Evolutionary conservation across 2,329 filamentous ascomycete species (phyloP).

Genomic region (Didymella segeticola): DNA sequence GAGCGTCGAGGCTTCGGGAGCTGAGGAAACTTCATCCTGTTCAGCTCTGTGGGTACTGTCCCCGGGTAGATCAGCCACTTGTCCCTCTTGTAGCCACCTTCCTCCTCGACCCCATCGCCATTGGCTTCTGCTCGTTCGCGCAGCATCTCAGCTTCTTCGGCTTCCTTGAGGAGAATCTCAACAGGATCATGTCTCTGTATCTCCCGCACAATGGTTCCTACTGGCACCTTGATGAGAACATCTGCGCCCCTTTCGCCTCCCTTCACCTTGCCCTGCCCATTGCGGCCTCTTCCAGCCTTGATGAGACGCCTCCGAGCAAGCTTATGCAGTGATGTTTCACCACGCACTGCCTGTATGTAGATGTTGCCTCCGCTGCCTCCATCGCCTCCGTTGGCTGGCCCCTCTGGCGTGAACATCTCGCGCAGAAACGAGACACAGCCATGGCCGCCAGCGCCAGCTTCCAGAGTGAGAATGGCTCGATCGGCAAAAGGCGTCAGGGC

Average conservation of each 20-base stretch:
- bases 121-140: conserved; percentile 26
- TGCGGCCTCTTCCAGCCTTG: conserved; percentile 76
- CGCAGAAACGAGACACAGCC: conserved; percentile 94
- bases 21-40: conserved; percentile 63
- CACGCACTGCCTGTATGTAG: conserved; percentile 91
- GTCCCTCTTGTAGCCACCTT: conserved; percentile 60
- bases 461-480: conserved; percentile 77
- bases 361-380: conserved; percentile 90
- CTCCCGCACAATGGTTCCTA: conserved; percentile 90
- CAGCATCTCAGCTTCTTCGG: conserved; percentile 36
- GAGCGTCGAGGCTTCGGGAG: conserved; percentile 64
- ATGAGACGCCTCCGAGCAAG: conserved; percentile 77
- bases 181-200: conserved; percentile 79
- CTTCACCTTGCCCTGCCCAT: conserved; percentile 75
- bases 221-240: conserved; percentile 85
- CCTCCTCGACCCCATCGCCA: conserved; percentile 37
- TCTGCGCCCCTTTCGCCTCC: conserved; percentile 85
- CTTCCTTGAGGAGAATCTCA: conserved; percentile 65
- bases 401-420: conserved; percentile 87
- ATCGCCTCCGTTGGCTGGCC: conserved; percentile 93
- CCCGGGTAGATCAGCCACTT: conserved; percentile 91
- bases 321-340: conserved; percentile 93
- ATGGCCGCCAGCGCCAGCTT: conserved; percentile 82
- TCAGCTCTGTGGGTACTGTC: conserved; percentile 73
- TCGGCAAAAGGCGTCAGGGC: conserved; percentile 84